phyloP scores from a whole-genome alignment of 345 rosid genomes.

The rapeseed (Brassica napus) region Da-Ae NC_063447.1:16938001-16938500 shows the following conservation, averaged over 20 bases:
- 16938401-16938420: slow-evolving; percentile 48
- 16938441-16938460: too few species aligned
- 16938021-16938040: neutral
- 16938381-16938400: slow-evolving; percentile 49
- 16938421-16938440: slow-evolving; percentile 41
- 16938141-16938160: neutral
- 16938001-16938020: slow-evolving; percentile 14
- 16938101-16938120: slow-evolving; percentile 39
- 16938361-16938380: slow-evolving; percentile 44
- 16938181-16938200: too few species aligned
- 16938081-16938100: slow-evolving; percentile 51
- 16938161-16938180: too few species aligned
- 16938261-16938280: slow-evolving; percentile 30
- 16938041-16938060: slow-evolving; percentile 33
- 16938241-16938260: slow-evolving; percentile 50
- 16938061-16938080: slow-evolving; percentile 41
- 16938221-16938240: slow-evolving; percentile 7
- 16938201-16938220: neutral
- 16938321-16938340: slow-evolving; percentile 52
- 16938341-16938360: slow-evolving; percentile 35
- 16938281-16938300: slow-evolving; percentile 19
- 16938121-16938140: slow-evolving; percentile 31
- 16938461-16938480: neutral
- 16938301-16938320: slow-evolving; percentile 33
- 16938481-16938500: neutral